Evolutionary conservation across 495 filamentous ascomycete genomes (phyloP).

Genomic region (Tetracladium setigerum): DNA sequence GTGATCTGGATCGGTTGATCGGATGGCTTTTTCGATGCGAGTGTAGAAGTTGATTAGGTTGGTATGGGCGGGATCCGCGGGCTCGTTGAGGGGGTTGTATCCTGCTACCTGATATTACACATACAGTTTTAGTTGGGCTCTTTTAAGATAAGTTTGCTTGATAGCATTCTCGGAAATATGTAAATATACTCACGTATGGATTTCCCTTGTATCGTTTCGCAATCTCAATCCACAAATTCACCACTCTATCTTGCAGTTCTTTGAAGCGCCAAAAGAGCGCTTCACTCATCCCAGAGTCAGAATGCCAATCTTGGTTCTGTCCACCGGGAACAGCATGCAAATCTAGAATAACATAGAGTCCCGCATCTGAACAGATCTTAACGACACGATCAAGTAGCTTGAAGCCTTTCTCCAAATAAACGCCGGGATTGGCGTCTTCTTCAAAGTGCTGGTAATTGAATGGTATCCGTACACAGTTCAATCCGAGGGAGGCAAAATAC

Average conservation of each 20-base stretch:
- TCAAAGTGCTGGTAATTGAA: conserved; percentile 61
- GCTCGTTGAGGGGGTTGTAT: conserved; percentile 63
- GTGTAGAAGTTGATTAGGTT: conserved; percentile 48
- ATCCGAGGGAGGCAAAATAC: conserved; percentile 47
- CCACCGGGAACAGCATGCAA: conserved; percentile 58
- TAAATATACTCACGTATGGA: conserved; percentile 19
- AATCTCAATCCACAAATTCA: conserved; percentile 53
- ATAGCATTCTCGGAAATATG: background rate
- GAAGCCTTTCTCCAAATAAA: conserved; percentile 50
- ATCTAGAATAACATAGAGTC: conserved; percentile 56
- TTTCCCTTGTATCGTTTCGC: conserved; percentile 49
- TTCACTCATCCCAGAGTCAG: conserved; percentile 44
- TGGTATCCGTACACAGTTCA: conserved; percentile 58
- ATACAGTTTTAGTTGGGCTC: too few relatives aligned
- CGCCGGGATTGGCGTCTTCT: conserved; percentile 54
- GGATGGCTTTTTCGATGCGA: conserved; percentile 50
- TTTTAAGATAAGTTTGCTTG: background rate
- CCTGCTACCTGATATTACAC: conserved; percentile 56
- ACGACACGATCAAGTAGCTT: conserved; percentile 54
- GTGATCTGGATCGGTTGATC: conserved; percentile 50
- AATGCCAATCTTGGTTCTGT: conserved; percentile 62
- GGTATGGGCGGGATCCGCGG: conserved; percentile 48
- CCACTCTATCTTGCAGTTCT: conserved; percentile 50
- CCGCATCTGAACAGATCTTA: conserved; percentile 45
- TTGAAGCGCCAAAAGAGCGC: conserved; percentile 59